Evolutionary conservation across 2,329 filamentous ascomycete species (phyloP).

Genomic region (Nigrograna mackinnonii): DNA sequence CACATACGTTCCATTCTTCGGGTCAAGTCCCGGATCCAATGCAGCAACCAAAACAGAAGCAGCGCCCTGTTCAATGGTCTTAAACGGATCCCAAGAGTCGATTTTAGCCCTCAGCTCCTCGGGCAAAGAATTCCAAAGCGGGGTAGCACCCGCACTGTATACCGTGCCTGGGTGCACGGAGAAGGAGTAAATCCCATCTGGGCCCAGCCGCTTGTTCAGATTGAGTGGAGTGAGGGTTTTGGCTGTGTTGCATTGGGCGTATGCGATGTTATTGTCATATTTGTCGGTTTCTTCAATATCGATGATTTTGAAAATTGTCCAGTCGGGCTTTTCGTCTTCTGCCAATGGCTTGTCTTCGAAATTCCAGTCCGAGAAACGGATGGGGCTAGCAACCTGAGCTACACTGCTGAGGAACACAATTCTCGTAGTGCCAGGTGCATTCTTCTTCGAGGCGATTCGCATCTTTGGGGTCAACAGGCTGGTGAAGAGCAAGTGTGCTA

Average conservation of each 20-base stretch:
- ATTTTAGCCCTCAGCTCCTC: neutral
- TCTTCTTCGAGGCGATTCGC: slow-evolving; percentile 23
- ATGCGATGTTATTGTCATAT: slow-evolving; percentile 12
- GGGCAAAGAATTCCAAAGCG: neutral
- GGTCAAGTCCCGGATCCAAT: slow-evolving; percentile 9
- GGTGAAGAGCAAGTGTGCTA: slow-evolving; percentile 49
- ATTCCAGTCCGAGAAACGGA: slow-evolving; percentile 16
- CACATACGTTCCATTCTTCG: slow-evolving; percentile 9
- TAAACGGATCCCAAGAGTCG: neutral
- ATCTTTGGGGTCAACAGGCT: slow-evolving; percentile 42
- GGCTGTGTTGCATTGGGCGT: slow-evolving; percentile 26
- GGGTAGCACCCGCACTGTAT: neutral
- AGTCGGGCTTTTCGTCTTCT: neutral
- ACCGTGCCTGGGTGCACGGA: slow-evolving; percentile 23
- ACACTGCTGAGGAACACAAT: slow-evolving; percentile 21
- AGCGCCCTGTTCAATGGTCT: slow-evolving; percentile 7
- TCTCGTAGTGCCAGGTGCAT: slow-evolving; percentile 18
- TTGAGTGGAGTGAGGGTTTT: slow-evolving; percentile 18
- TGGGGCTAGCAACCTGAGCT: slow-evolving; percentile 13
- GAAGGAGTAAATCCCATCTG: slow-evolving; percentile 14
- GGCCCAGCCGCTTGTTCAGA: slow-evolving; percentile 11
- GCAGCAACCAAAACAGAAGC: slow-evolving; percentile 10
- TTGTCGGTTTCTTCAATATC: slow-evolving; percentile 4
- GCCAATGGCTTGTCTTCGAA: slow-evolving; percentile 8
- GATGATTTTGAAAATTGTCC: neutral